These are phyloP conservation scores for Fusarium coffeatum DNA, from an alignment of 2,329 filamentous ascomycete genomes.

Conservation along the genomic window DNA sequence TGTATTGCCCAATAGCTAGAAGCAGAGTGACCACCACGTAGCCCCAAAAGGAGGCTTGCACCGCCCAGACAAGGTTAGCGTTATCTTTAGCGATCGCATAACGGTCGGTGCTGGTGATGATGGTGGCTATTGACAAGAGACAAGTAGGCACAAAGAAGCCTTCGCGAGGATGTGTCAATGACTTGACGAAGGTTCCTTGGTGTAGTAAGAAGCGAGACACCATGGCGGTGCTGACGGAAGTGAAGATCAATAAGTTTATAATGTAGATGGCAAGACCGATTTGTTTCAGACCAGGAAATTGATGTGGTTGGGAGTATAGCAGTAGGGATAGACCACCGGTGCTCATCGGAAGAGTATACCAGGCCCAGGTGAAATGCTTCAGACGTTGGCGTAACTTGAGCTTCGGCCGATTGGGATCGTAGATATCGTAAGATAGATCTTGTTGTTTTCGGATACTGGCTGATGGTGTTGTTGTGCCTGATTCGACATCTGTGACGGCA, in stretches of 20 bases:
- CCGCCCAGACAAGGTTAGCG: constrained; percentile 64
- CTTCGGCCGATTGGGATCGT: constrained; percentile 45
- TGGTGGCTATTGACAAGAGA: constrained; percentile 74
- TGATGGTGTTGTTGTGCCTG: constrained; percentile 19
- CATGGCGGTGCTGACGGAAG: constrained; percentile 64
- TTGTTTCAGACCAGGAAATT: constrained; percentile 70
- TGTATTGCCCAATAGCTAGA: constrained; percentile 74
- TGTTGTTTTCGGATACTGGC: constrained; percentile 1
- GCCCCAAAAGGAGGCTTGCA: constrained; percentile 75
- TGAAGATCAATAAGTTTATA: constrained; percentile 73
- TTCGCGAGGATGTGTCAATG: constrained; percentile 72
- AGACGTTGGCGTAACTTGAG: constrained; percentile 58
- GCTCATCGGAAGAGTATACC: constrained; percentile 81
- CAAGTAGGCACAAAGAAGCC: constrained; percentile 78
- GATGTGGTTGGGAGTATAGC: constrained; percentile 70
- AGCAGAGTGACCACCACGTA: constrained; percentile 71
- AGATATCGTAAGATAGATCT: constrained; percentile 16
- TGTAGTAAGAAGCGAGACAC: constrained; percentile 70
- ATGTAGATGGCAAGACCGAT: constrained; percentile 76
- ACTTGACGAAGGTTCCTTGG: constrained; percentile 63
- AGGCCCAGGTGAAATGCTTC: constrained; percentile 75
- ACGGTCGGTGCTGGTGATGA: constrained; percentile 73
- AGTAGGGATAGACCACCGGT: constrained; percentile 77
- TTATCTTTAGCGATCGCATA: constrained; percentile 71
- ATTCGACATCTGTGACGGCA: constrained; percentile 13